These are phyloP conservation scores for Sarcomyxa edulis DNA, from an alignment of 768 basidiomycete species.

Conservation along the genomic window DNA sequence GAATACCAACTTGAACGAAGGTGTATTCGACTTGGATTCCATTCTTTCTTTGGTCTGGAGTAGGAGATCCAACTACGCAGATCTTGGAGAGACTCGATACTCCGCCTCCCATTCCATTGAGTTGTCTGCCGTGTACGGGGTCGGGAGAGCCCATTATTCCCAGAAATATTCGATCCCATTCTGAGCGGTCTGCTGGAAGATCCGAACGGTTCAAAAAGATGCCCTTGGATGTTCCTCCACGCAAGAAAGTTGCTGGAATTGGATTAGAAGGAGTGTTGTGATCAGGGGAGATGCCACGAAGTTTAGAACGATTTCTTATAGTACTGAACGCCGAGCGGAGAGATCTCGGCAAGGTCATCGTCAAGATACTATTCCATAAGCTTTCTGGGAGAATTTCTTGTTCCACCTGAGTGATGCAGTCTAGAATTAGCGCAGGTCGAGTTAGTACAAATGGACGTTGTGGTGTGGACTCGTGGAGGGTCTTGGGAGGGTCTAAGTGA, in stretches of 20 bases:
- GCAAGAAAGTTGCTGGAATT: slow-evolving; percentile 51
- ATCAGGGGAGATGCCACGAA: too few species aligned
- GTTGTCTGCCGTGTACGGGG: slow-evolving; percentile 56
- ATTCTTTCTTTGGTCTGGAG: slow-evolving; percentile 29
- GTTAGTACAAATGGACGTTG: too few species aligned
- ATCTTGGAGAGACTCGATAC: slow-evolving; percentile 73
- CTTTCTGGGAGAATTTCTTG: too few species aligned
- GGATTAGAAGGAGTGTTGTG: slow-evolving; percentile 25
- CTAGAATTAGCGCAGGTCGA: too few species aligned
- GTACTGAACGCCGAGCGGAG: too few species aligned
- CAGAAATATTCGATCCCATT: slow-evolving; percentile 61
- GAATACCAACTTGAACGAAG: slow-evolving; percentile 60
- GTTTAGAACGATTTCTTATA: too few species aligned
- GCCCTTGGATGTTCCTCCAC: slow-evolving; percentile 78
- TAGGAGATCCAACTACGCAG: slow-evolving; percentile 53
- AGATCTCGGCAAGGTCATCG: too few species aligned
- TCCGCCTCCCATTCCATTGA: slow-evolving; percentile 82
- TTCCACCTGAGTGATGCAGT: too few species aligned
- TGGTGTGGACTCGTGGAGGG: too few species aligned
- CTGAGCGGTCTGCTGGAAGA: slow-evolving; percentile 43
- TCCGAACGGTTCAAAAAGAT: slow-evolving; percentile 53
- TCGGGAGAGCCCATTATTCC: slow-evolving; percentile 84
- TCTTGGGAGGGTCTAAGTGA: too few species aligned
- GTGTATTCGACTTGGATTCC: slow-evolving; percentile 67
- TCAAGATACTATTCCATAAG: too few species aligned